Evolutionary conservation across 1,284 basidiomycete genomes (phyloP), one percentile per base, ranked within the genome.

Genomic region (Rhodotorula sp.): DNA sequence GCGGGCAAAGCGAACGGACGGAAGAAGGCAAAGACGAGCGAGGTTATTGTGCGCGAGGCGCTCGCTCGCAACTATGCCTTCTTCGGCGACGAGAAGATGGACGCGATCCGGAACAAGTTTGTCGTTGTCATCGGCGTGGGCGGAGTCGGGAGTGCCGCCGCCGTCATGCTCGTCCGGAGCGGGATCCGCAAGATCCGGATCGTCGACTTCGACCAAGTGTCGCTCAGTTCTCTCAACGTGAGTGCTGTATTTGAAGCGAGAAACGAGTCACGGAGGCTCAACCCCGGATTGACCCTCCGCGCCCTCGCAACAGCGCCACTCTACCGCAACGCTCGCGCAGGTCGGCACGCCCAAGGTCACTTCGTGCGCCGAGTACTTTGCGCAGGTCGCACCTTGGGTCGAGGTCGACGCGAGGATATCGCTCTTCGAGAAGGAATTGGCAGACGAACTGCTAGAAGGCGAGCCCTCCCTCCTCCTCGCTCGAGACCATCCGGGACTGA

Each of bases 121-220:
- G 93, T 98, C 5, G 92, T 93, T 28, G 85, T 99, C 31, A 87
- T 99, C 14, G 97, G 97, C 5, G 93, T 94, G 74, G 97, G 97
- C 68, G 97, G 97, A 8, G 97, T 99, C 12, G 75, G 1, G 0
- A 93, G 91, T 77, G 95, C 93, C 90, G 90, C 89, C 38, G 94
- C 95, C 10, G 87, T 95, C 47, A 97, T 97, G 93, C 87, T 97
- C 58, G 89, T 89, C 45, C 84, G 94, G 80, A 82, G 81, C 68
- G 84, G 84, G 31, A 81, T 85, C 5, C 78, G 81, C 26, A 78
- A 78, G 55, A 78, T 85, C 23, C 74, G 82, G 7, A 77, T 86
- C 67, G 80, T 86, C 78, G 83, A 95, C 83, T 97, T 97, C 80
- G 94, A 97, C 85, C 88, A 94, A 76, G 93, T 95, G 68, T 94